A percentile compares a stretch with the other conserved stretches of the same genome.
Evolutionary conservation across 106 monocot genomes (phyloP).

Genomic region (Platanthera zijinensis): DNA sequence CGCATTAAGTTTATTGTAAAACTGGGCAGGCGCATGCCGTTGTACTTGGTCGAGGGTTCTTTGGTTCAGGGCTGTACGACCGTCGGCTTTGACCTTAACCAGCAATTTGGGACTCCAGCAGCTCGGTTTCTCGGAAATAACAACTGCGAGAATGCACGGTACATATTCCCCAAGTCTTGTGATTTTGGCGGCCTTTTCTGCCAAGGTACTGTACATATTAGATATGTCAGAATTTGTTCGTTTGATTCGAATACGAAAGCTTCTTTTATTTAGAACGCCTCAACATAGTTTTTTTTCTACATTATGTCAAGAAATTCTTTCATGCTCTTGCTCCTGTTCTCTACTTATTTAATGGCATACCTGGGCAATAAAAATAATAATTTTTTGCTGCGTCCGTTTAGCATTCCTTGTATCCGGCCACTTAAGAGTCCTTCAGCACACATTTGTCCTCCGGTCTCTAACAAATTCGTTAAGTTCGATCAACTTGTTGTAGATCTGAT

Average conservation of each 20-base stretch:
- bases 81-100: neutral
- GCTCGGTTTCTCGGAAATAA: neutral
- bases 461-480: neutral
- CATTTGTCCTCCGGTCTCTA: too few relatives aligned
- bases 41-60: neutral
- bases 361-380: too few relatives aligned
- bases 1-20: neutral
- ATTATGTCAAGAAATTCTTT: neutral
- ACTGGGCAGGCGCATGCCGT: neutral
- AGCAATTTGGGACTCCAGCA: neutral
- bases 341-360: too few relatives aligned
- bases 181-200: neutral
- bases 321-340: neutral
- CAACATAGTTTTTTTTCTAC: neutral
- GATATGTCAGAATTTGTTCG: neutral
- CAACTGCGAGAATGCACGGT: neutral
- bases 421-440: too few relatives aligned
- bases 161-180: neutral
- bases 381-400: neutral
- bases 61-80: neutral
- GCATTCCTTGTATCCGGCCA: neutral
- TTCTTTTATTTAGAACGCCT: neutral
- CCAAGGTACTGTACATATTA: slow-evolving; percentile 3
- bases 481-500: neutral
- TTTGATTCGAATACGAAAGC: slow-evolving; percentile 1